phyloP scores from a whole-genome alignment of 2,329 filamentous ascomycete species.

The Fulvia fulva region DNA sequence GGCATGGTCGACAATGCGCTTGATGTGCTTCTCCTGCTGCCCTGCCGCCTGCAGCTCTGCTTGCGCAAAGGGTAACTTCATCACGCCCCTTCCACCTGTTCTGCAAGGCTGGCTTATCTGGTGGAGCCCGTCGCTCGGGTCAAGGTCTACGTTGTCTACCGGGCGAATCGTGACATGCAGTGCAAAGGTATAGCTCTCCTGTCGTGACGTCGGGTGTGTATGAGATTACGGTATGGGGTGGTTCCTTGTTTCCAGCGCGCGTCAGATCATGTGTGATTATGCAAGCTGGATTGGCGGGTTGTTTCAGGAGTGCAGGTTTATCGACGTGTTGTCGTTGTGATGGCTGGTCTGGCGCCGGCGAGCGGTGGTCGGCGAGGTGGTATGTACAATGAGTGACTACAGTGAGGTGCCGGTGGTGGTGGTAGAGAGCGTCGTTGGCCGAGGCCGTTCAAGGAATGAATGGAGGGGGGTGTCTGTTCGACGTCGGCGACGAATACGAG shows the following conservation, averaged over 20 bases:
- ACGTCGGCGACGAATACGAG: neutral
- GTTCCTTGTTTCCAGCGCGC: conserved; percentile 3
- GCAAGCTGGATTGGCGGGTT: neutral
- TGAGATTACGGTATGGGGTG: conserved; percentile 1
- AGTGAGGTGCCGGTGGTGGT: conserved; percentile 7
- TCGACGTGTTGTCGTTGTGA: conserved; percentile 1
- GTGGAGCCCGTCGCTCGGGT: neutral
- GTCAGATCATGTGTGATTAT: conserved; percentile 8
- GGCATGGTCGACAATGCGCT: conserved; percentile 20
- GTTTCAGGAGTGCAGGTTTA: conserved; percentile 12
- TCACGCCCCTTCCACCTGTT: neutral
- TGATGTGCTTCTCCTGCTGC: conserved; percentile 7
- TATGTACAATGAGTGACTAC: conserved; percentile 27
- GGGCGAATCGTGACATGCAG: neutral
- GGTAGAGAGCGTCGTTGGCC: conserved; percentile 1
- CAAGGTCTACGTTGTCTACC: neutral
- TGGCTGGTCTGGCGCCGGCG: conserved; percentile 6
- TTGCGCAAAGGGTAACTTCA: conserved; percentile 5
- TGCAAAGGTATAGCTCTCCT: neutral
- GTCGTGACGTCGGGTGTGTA: conserved; percentile 4
- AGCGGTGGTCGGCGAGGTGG: neutral
- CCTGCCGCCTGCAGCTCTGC: conserved; percentile 5
- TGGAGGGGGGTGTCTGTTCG: neutral
- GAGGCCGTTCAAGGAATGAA: conserved; percentile 2
- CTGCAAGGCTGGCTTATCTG: neutral